Evolutionary conservation across 2,329 filamentous ascomycete species (phyloP), one percentile per base, ranked within the genome.

Genomic region (Thielaviopsis populi): DNA sequence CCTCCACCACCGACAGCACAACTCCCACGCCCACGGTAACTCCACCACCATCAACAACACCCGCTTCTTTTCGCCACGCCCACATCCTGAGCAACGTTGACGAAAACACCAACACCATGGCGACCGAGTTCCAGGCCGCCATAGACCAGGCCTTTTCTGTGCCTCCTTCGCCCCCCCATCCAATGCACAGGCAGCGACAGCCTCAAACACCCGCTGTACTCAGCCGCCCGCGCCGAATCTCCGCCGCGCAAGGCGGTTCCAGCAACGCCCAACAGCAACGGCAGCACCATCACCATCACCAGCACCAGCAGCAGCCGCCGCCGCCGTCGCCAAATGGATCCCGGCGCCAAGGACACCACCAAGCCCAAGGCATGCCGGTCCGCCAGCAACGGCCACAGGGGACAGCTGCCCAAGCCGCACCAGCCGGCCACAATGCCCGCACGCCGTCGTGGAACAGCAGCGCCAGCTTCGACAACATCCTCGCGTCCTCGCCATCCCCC

Each of bases 191-290:
- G 27, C 40, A 30, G 27, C 59, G 41, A 3, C 59, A 53, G 24
- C 63, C 43, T 27, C 43, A 43, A 27, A 43, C 43, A 11, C 63
- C 63, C 19, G 60, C 40, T 22, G 60, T 68, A 24, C 69, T 75
- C 41, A 75, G 75, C 68, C 69, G 73, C 3, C 74, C 75, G 11
- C 70, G 72, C 63, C 74, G 73, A 66, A 70, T 75, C 2, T 74
- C 74, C 1, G 69, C 68, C 43, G 69, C 19, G 68, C 70, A 50
- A 67, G 66, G 40, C 64, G 46, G 19, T 41, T 37, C 33, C 61
- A 48, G 48, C 64, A 61, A 56, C 24, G 48, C 37, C 46, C 56
- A 58, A 22, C 27, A 24, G n/a, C 53, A 48, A 17, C 60, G 37
- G 24, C 30, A 3, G 30, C 30, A 33, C 3, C 30, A 33, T 3